Conservation (phyloP, 768 basidiomycete species). For the Glaciozyma martinii region DNA sequence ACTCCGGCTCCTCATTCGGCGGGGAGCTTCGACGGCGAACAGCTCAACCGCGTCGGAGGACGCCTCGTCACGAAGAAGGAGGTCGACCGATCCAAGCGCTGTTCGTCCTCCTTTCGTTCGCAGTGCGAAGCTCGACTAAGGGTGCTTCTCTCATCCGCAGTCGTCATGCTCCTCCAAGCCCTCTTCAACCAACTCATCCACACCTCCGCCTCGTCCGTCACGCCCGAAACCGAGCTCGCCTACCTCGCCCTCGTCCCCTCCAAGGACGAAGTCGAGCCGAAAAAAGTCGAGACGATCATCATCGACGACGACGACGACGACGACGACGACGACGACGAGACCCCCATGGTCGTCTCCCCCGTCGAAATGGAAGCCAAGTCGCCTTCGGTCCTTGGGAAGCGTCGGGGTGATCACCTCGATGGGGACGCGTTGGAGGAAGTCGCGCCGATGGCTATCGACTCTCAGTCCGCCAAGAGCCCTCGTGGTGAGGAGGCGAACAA, state of each 20-base stretch:
- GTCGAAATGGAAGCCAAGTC: constrained; percentile 3
- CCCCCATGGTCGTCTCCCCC: not conserved
- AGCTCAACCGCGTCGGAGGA: constrained; percentile 78
- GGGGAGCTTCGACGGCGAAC: constrained; percentile 34
- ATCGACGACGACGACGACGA: constrained; percentile 23
- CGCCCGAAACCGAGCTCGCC: constrained; percentile 75
- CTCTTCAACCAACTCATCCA: constrained; percentile 70
- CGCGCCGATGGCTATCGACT: constrained; percentile 2
- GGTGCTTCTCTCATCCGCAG: constrained; percentile 41
- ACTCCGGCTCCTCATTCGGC: not conserved
- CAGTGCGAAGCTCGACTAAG: not conserved
- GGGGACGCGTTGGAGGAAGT: not conserved
- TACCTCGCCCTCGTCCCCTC: constrained; percentile 85
- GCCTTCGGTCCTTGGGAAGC: constrained; percentile 2
- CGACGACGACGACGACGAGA: constrained; percentile 14
- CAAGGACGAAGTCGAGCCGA: constrained; percentile 44
- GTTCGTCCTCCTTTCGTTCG: constrained; percentile 44
- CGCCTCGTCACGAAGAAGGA: constrained; percentile 70
- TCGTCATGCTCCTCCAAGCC: constrained; percentile 67
- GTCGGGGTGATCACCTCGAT: not conserved
- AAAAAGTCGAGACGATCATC: constrained; percentile 5
- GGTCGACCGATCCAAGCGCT: constrained; percentile 73
- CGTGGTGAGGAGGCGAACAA: not conserved
- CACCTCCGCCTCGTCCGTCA: constrained; percentile 57
- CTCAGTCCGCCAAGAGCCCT: not conserved